A percentile compares a stretch with the other conserved stretches of the same genome.
Conservation (phyloP, 768 basidiomycete genomes). For the Suillus cothurnatus region DNA sequence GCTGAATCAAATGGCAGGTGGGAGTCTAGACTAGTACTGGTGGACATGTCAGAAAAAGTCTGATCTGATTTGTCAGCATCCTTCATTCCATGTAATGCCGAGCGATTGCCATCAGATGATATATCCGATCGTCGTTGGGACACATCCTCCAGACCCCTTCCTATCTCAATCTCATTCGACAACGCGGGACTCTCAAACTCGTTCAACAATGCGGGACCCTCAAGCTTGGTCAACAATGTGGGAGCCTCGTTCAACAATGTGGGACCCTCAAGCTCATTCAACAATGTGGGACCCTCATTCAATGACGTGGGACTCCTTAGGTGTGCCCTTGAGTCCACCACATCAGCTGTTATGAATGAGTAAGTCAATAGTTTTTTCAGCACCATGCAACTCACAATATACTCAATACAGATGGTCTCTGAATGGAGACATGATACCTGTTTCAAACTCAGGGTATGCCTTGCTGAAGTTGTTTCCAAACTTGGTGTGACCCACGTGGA, state of each 20-base stretch:
- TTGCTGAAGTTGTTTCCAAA: not conserved
- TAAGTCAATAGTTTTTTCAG: not conserved
- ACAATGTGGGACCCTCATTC: not conserved
- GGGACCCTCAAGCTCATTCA: not conserved
- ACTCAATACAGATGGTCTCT: not conserved
- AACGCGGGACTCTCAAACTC: not conserved
- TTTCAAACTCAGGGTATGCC: not conserved
- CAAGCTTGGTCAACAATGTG: not conserved
- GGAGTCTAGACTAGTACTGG: not conserved
- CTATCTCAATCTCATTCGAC: too few relatives aligned
- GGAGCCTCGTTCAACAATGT: not conserved
- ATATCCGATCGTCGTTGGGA: not conserved
- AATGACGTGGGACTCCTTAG: not conserved
- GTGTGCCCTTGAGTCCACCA: not conserved
- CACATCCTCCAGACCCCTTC: too few relatives aligned
- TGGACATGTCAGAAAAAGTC: not conserved
- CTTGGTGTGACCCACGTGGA: not conserved
- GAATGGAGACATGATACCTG: not conserved
- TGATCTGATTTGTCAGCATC: not conserved
- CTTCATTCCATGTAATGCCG: not conserved
- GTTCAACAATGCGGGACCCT: too few relatives aligned
- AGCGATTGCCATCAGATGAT: not conserved
- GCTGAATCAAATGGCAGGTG: not conserved
- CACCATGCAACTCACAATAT: not conserved
- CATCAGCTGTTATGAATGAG: not conserved